Evolutionary conservation across 805 yeast genomes (phyloP).

Genomic region (Wickerhamomyces bovis): DNA sequence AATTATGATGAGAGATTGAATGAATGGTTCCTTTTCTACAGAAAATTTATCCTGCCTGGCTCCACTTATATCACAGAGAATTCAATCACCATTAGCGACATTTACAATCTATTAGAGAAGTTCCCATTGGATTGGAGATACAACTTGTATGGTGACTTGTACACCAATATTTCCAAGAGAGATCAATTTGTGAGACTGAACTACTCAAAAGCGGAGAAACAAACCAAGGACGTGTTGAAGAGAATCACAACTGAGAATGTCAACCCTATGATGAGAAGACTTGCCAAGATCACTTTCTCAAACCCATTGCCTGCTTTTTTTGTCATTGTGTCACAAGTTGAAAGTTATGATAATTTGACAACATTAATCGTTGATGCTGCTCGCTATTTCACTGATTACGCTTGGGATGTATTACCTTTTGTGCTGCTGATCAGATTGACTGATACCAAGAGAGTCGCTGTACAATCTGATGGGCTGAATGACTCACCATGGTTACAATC

Average conservation of each 20-base stretch:
- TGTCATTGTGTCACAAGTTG: constrained; percentile 73
- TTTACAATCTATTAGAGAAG: constrained; percentile 45
- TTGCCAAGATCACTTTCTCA: constrained; percentile 65
- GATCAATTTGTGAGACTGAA: constrained; percentile 51
- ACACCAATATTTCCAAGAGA: constrained; percentile 50
- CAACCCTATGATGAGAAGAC: constrained; percentile 59
- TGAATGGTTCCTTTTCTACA: constrained; percentile 54
- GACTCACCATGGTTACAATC: constrained; percentile 85
- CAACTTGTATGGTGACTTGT: constrained; percentile 75
- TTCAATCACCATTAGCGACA: constrained; percentile 53
- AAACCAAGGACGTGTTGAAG: constrained; percentile 72
- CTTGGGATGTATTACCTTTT: constrained; percentile 81
- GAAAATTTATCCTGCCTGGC: constrained; percentile 64
- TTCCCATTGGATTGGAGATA: constrained; percentile 62
- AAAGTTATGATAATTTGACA: constrained; percentile 84
- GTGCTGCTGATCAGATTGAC: constrained; percentile 68
- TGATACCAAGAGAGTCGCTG: constrained; percentile 50
- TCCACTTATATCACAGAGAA: constrained; percentile 42
- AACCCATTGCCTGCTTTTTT: constrained; percentile 77
- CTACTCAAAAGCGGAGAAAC: constrained; percentile 63
- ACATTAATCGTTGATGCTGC: constrained; percentile 76
- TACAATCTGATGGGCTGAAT: constrained; percentile 74
- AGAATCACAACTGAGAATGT: constrained; percentile 79
- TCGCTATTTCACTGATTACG: constrained; percentile 62
- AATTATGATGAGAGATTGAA: constrained; percentile 17